These are phyloP conservation scores for Lachnellula willkommii DNA, from an alignment of 2,329 filamentous ascomycete species.

Conservation along the genomic window DNA sequence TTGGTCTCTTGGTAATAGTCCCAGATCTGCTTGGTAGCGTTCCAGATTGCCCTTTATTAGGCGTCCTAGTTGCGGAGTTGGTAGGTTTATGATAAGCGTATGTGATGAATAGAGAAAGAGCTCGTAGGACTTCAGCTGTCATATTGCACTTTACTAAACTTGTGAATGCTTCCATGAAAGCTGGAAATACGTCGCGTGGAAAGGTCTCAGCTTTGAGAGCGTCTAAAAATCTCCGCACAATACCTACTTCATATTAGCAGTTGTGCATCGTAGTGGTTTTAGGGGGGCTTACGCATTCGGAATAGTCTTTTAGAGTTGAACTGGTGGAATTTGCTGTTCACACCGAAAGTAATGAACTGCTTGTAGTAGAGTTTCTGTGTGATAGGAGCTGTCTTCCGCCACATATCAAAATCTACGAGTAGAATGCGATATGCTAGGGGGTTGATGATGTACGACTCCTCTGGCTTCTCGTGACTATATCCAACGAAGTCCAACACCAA, in stretches of 20 bases:
- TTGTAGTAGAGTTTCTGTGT: constrained; percentile 88
- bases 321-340: constrained; percentile 84
- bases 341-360: constrained; percentile 82
- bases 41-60: constrained; percentile 39
- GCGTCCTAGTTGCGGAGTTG: constrained; percentile 46
- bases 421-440: constrained; percentile 89
- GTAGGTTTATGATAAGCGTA: constrained; percentile 70
- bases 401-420: constrained; percentile 87
- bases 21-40: constrained; percentile 38
- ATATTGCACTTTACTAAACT: constrained; percentile 74
- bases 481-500: constrained; percentile 82
- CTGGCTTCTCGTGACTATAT: constrained; percentile 72
- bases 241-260: constrained; percentile 49
- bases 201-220: constrained; percentile 82
- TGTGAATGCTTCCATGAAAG: constrained; percentile 75
- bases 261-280: constrained; percentile 11
- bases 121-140: constrained; percentile 78
- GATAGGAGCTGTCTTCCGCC: constrained; percentile 70
- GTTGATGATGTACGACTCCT: constrained; percentile 91
- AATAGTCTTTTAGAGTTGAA: constrained; percentile 86
- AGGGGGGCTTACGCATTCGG: constrained; percentile 69
- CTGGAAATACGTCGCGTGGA: constrained; percentile 62
- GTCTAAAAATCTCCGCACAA: constrained; percentile 84
- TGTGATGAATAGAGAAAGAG: constrained; percentile 85
- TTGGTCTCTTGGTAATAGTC: constrained; percentile 26